Evolutionary conservation across 345 rosid genomes (phyloP), one percentile per base, ranked within the genome.

Genomic region (Aquilaria yunnanensis): DNA sequence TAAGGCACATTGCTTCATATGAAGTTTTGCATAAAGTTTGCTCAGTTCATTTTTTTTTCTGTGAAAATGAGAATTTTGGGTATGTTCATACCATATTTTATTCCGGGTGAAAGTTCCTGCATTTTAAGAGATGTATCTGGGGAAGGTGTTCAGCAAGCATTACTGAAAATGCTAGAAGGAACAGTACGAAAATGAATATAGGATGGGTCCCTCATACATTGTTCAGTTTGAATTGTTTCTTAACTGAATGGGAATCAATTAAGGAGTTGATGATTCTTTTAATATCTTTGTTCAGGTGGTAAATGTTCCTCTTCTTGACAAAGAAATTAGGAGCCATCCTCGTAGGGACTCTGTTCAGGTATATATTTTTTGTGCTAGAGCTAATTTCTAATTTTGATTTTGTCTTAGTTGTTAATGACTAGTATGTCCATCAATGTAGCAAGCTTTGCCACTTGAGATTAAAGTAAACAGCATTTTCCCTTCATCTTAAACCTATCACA

Each of bases 131-230:
- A 16, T 16, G 23, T 16, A 16, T 16, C 23, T 16, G 23, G 23
- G 23, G 23, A 16, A 16, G 23, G 23, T 16, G 23, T 16, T 16
- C 23, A 16, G 23, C 23, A 16, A 16, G 23, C 23, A 16, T 16
- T 16, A 61, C 75, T 94, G 59, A 94, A 90, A 71, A 81, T 90
- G 95, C 88, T 94, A 59, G 99, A 94, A 83, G 99, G 99, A 83
- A 88, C 92, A 59, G 99, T 94, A 74, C 75, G 90, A 67, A 14
- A 46, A 67, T 71, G n/a, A n/a, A 10, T 46, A 32, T 47, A 12
- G 32, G 31, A 59, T 47, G 53, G 9, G n/a, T 56, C 14, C 23
- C 23, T 16, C 23, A 16, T 16, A 16, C 23, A 16, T 51, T 59
- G n/a, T 43, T 47, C 9, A 16, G 47, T 57, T 43, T 50, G 13